Conservation (phyloP, 345 rosid genomes). For the Gossypium mustelinum region DNA sequence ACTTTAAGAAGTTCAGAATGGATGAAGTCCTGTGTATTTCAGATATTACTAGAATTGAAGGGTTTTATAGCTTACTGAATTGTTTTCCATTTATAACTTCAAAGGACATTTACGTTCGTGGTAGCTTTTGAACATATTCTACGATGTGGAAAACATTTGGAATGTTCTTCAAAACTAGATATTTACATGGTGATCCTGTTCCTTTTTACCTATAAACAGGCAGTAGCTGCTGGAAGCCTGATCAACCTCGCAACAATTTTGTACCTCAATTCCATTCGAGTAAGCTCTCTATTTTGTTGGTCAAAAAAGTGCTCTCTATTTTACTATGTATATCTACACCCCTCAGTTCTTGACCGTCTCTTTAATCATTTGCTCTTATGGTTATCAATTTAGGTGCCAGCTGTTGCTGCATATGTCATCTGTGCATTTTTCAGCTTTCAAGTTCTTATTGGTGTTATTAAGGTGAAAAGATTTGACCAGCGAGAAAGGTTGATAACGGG, state of each 20-base stretch:
- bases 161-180: neutral
- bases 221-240: slow-evolving; percentile 90
- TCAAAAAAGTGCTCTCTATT: slow-evolving; percentile 17
- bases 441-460: slow-evolving; percentile 57
- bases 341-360: neutral
- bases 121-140: neutral
- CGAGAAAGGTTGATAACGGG: slow-evolving; percentile 86
- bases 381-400: slow-evolving; percentile 57
- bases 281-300: slow-evolving; percentile 32
- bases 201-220: slow-evolving; percentile 46
- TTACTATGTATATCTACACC: neutral
- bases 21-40: neutral
- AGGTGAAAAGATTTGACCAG: slow-evolving; percentile 76
- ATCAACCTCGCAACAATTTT: slow-evolving; percentile 88
- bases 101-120: neutral
- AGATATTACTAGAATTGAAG: neutral
- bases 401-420: slow-evolving; percentile 42
- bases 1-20: neutral
- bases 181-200: slow-evolving; percentile 5
- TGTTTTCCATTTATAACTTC: neutral
- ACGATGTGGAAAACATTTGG: neutral
- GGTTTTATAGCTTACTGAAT: neutral
- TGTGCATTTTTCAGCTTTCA: slow-evolving; percentile 84
- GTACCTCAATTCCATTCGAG: slow-evolving; percentile 79
- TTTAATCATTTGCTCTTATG: slow-evolving; percentile 6